Base-by-base conservation (phyloP, 306 rosid species). In the Cajanus cajan region DNA sequence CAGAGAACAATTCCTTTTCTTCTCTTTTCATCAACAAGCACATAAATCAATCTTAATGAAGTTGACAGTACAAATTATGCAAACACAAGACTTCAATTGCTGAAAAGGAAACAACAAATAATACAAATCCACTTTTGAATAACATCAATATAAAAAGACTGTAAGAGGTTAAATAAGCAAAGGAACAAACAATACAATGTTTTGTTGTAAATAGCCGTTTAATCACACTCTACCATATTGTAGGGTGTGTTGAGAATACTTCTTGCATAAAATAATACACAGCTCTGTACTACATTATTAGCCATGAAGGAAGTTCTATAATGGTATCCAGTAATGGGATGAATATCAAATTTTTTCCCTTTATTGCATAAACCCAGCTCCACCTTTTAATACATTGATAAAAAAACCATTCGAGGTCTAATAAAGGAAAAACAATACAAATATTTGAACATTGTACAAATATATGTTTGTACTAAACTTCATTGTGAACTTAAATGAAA, bases 31-130 rank as follows among this genome's bases (percentile, higher is more conserved):
- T 48, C 77, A 68, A 44, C 82, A 10, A 74, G 69, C 78, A 59
- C 71, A 34, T 43, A 74, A 40, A 47, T 64, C 59, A 77, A 75
- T 81, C 78, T 15, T 59, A 83, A 66, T 68, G 84, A 77, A 74
- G 39, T 73, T 64, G 71, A 44, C 33, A 36, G 52, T 55, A 67
- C 50, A 50, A 79, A 54, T 79, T 51, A 50, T 75, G 5, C 2
- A 16, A 16, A 18, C 11, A 50, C 11, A 2, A n/a, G 24, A 1
- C 8, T 10, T 50, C 12, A 16, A 7, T 4, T 50, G 22, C 24
- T 45, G 18, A 45, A 45, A 45, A 0, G 18, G 18, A 45, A 6
- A 13, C 51, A 13, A 2, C 16, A 45, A 14, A 44, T 44, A 0
- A 12, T 44, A 44, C 16, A 45, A 45, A 45, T 45, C 16, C 16